phyloP scores from a whole-genome alignment of 164 flowering plant genomes.

The Nymphaea thermarum region DNA sequence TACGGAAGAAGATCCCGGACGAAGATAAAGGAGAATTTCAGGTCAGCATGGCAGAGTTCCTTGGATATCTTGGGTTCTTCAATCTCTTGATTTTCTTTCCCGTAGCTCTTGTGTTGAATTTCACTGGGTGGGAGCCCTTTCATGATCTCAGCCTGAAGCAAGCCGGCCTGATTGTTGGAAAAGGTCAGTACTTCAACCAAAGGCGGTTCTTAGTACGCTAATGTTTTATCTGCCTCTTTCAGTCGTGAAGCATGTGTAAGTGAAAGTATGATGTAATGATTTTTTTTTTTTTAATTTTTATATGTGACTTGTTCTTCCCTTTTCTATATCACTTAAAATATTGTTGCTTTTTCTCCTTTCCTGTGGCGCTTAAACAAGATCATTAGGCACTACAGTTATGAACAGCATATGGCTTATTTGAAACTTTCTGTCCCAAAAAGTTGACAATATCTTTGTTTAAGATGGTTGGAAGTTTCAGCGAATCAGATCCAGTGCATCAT shows the following conservation, averaged over 20 bases:
- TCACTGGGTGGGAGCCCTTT: conserved; percentile 61
- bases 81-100: conserved; percentile 81
- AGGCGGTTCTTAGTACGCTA: not conserved
- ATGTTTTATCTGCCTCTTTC: too few relatives aligned
- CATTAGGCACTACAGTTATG: too few relatives aligned
- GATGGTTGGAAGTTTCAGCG: too few relatives aligned
- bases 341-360: too few relatives aligned
- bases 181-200: conserved; percentile 36
- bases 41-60: conserved; percentile 87
- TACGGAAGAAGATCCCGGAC: conserved; percentile 74
- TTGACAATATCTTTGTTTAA: too few relatives aligned
- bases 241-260: too few relatives aligned
- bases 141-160: conserved; percentile 55
- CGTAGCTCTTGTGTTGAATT: conserved; percentile 58
- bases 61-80: conserved; percentile 86
- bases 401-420: too few relatives aligned
- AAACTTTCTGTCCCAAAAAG: too few relatives aligned
- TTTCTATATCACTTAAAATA: too few relatives aligned
- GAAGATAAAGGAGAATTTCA: conserved; percentile 55
- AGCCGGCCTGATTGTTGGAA: conserved; percentile 66
- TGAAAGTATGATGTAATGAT: too few relatives aligned
- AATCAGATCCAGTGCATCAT: too few relatives aligned
- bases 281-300: not conserved
- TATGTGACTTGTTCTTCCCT: not conserved
- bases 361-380: too few relatives aligned